phyloP scores from a whole-genome alignment of 768 basidiomycete species.

The Termitomyces heimii region DNA sequence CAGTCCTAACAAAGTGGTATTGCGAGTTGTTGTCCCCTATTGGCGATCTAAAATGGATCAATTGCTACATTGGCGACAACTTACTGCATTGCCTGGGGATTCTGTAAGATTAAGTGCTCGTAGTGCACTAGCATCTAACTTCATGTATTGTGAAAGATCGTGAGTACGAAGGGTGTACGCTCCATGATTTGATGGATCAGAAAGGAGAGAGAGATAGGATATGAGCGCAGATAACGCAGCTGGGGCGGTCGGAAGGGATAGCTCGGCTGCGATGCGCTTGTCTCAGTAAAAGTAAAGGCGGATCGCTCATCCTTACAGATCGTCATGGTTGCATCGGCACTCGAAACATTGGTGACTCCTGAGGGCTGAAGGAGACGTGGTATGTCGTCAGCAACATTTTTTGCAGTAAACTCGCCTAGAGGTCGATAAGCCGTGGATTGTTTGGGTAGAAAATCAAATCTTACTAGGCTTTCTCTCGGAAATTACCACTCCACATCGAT shows the following conservation, averaged over 20 bases:
- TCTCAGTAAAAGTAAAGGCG: background rate
- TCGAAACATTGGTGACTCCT: constrained; percentile 28
- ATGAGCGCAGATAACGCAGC: constrained; percentile 78
- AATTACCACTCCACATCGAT: constrained; percentile 85
- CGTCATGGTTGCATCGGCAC: constrained; percentile 44
- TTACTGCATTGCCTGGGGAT: constrained; percentile 50
- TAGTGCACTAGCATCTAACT: constrained; percentile 90
- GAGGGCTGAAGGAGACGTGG: constrained; percentile 56
- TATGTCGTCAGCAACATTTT: constrained; percentile 77
- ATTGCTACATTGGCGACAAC: constrained; percentile 6
- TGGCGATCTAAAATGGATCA: background rate
- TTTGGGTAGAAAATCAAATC: constrained; percentile 14
- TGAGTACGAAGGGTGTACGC: constrained; percentile 80
- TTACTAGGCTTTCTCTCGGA: constrained; percentile 86
- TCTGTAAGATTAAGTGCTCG: constrained; percentile 85
- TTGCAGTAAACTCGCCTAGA: constrained; percentile 78
- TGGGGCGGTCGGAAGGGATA: constrained; percentile 71
- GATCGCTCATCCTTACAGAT: constrained; percentile 43
- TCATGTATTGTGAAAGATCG: constrained; percentile 93
- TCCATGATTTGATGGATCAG: constrained; percentile 73
- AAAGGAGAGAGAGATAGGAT: constrained; percentile 72
- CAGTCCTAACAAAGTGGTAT: constrained; percentile 82
- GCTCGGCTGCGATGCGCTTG: constrained; percentile 51
- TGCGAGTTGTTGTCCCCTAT: constrained; percentile 62
- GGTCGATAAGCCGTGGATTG: background rate